Base-by-base conservation (phyloP, 768 basidiomycete genomes). In the Paxillus involutus region DNA sequence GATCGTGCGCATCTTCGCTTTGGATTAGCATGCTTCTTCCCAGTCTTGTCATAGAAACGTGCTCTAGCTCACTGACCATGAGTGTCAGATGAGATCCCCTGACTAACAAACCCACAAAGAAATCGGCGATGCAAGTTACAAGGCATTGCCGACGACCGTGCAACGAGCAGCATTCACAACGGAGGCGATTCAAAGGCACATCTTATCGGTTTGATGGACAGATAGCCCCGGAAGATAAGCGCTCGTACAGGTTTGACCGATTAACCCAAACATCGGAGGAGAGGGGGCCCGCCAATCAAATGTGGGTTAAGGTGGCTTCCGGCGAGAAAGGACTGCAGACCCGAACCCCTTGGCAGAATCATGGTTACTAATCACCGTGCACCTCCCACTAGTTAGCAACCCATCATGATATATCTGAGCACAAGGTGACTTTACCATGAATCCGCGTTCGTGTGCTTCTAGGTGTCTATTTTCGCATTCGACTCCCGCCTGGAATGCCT, bases 11-110 rank as follows among this genome's bases (percentile, higher is more conserved):
- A 11, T 14, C 24, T 32, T 33, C 42, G 11, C n/a, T n/a, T 49
- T 50, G 21, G 52, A 54, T 48, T 51, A 53, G 45, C 35, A 24
- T 16, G 5, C 42, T 46, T 46, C 45, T 53, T 62, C 46, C 62
- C 56, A 52, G 37, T 45, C 47, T 46, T 44, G 53, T 42, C 43
- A 39, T 16, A 11, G 45, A 48, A 33, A 35, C 45, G 42, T 19
- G 7, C 51, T 40, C 35, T 4, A 36, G 35, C 37, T 47, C 16
- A 16, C 49, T 21, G 13, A 35, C 44, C 49, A 33, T 11, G 47
- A 44, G 36, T 35, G 36, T 36, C 12, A 46, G 32, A 42, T 10
- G 39, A 43, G 26, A 11, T 9, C 35, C 17, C 19, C 33, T 9
- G 41, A 17, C 26, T 46, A 47, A n/a, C 44, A 51, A 42, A 51